Base-by-base conservation (phyloP, 169 alveolate species). In the Cryptosporidium ubiquitum region DNA sequence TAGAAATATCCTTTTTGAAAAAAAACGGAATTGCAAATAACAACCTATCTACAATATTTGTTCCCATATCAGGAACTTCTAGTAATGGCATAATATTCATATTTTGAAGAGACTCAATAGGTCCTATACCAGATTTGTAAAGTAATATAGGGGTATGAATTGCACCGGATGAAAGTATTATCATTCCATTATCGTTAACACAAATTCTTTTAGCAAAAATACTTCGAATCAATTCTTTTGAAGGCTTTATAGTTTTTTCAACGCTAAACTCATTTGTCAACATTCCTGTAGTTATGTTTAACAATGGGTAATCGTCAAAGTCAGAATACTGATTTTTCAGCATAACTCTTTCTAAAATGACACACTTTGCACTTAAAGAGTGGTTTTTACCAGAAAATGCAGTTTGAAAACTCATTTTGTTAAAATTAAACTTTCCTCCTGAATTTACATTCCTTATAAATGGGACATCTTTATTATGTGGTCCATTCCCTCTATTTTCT, bases 81-180 rank as follows among this genome's bases (percentile, higher is more conserved):
- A 79, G 68, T 23, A 91, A 44, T 10, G 93, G 93, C 39, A 84
- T 40, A 29, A 69, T 70, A 52, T 89, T 84, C 79, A 84, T 66
- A 33, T 71, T 70, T 69, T 84, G 51, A 5, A 92, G 47, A 35
- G 68, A 51, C 40, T 91, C 74, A 14, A 44, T 40, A 5, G 94
- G 93, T 35, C 94, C 94, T 23, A 92, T 84, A 6, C 94, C 94
- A 6, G 92, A 84, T 39, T 74, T 68, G 20, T 70, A 68, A 20
- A 92, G 92, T 26, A 92, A 37, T 18, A 79, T 39, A 0, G 94
- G 94, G 16, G 94, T 92, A 31, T 68, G 91, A 5, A 92, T 92
- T 14, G 94, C 91, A 16, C 94, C 94, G 1, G 94, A 86, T 18
- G 94, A 89, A 16, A 85, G 44, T 2, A 91, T 91, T 39, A 92